Evolutionary conservation across 441 rosid species (phyloP).

Genomic region (Jatropha multifida): DNA sequence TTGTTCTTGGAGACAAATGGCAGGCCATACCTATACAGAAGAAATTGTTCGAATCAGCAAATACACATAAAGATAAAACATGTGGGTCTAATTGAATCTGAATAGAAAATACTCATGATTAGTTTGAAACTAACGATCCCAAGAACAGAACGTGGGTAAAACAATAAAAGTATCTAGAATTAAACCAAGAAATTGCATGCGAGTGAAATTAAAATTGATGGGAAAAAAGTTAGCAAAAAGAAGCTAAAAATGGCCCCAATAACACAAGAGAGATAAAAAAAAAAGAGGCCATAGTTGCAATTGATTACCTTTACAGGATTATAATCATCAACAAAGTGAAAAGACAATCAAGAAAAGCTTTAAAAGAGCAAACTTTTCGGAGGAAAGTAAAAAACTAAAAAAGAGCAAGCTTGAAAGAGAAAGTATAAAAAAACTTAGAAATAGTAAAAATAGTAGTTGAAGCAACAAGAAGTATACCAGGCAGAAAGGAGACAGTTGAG

Average conservation of each 20-base stretch:
- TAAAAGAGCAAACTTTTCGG: neutral
- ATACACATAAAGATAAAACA: neutral
- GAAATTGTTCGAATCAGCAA: neutral
- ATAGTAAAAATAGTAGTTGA: constrained; percentile 1
- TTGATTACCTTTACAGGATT: neutral
- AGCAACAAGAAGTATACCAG: constrained; percentile 47
- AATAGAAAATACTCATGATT: neutral
- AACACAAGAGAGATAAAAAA: no score
- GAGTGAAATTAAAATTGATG: no score
- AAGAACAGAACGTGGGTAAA: constrained; percentile 13
- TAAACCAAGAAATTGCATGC: no score
- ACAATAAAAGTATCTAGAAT: no score
- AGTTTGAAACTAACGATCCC: neutral
- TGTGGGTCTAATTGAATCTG: neutral
- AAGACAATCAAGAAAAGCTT: neutral
- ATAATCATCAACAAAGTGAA: neutral
- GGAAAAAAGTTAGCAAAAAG: no score
- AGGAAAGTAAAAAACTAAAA: neutral
- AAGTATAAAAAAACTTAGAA: neutral
- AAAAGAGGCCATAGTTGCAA: neutral
- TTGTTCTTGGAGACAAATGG: constrained; percentile 86
- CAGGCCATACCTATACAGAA: constrained; percentile 70
- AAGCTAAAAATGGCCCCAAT: no score
- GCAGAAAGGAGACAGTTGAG: constrained; percentile 96
- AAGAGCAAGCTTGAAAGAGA: neutral